These are phyloP conservation scores for Cyberlindnera mrakii DNA, from an alignment of 805 yeast species.

Conservation along the genomic window DNA sequence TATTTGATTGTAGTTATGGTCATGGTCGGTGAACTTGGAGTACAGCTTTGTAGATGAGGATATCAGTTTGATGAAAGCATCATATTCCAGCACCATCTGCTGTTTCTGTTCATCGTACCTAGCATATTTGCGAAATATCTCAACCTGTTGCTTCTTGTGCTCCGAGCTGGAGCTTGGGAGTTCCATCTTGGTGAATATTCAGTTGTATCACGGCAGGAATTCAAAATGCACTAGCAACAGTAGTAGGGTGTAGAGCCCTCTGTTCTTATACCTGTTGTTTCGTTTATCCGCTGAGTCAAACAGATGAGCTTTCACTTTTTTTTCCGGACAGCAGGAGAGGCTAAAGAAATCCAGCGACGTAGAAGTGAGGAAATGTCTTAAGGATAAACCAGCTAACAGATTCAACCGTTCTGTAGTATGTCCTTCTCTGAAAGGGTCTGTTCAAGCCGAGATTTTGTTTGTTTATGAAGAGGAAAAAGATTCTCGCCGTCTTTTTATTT, in stretches of 20 bases:
- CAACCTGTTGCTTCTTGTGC: slow-evolving; percentile 33
- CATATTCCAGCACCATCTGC: slow-evolving; percentile 29
- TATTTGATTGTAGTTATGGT: slow-evolving; percentile 43
- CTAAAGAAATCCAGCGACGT: too few relatives aligned
- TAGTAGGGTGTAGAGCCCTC: neutral
- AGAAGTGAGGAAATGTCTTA: too few relatives aligned
- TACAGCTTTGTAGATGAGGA: slow-evolving; percentile 21
- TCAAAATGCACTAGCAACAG: neutral
- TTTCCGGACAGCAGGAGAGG: too few relatives aligned
- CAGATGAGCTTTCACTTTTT: too few relatives aligned
- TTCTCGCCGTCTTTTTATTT: too few relatives aligned
- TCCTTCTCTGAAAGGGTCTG: too few relatives aligned
- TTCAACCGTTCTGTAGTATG: too few relatives aligned
- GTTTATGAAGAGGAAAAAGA: too few relatives aligned
- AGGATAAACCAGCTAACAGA: too few relatives aligned
- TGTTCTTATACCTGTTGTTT: too few relatives aligned
- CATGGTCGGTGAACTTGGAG: slow-evolving; percentile 15
- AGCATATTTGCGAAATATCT: slow-evolving; percentile 39
- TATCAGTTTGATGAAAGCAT: slow-evolving; percentile 30
- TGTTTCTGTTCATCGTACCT: slow-evolving; percentile 26
- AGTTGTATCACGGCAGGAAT: neutral
- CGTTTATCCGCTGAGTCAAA: too few relatives aligned
- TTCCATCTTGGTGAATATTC: slow-evolving; percentile 26
- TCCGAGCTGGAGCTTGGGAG: slow-evolving; percentile 29
- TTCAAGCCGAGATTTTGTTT: too few relatives aligned